Evolutionary conservation across 2,329 filamentous ascomycete species (phyloP).

Genomic region (Diatrype stigma): DNA sequence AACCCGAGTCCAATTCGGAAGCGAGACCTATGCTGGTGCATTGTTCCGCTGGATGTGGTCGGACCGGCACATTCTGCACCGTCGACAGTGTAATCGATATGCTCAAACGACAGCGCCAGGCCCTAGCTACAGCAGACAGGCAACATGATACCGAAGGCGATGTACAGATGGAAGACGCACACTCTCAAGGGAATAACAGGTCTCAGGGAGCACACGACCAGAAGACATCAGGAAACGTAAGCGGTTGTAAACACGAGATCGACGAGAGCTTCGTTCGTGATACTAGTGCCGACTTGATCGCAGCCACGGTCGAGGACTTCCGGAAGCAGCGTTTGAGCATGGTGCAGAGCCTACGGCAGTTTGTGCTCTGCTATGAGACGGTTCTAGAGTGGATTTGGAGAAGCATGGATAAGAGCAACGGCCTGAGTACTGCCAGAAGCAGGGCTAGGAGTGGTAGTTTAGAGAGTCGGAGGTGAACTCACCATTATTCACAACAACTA

Average conservation of each 20-base stretch:
- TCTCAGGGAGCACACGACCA: too few species aligned
- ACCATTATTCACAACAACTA: not conserved
- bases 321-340: slow-evolving; percentile 85
- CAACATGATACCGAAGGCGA: slow-evolving; percentile 40
- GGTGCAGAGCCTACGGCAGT: slow-evolving; percentile 92
- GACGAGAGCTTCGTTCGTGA: slow-evolving; percentile 65
- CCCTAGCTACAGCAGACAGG: slow-evolving; percentile 19
- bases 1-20: slow-evolving; percentile 51
- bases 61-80: slow-evolving; percentile 94
- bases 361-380: slow-evolving; percentile 94
- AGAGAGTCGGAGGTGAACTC: slow-evolving; percentile 16
- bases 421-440: slow-evolving; percentile 12
- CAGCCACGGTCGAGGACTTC: slow-evolving; percentile 87
- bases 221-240: not conserved
- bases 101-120: slow-evolving; percentile 75
- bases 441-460: slow-evolving; percentile 32
- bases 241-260: slow-evolving; percentile 7
- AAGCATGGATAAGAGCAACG: slow-evolving; percentile 35
- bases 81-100: slow-evolving; percentile 95
- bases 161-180: slow-evolving; percentile 37
- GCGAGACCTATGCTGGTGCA: slow-evolving; percentile 81
- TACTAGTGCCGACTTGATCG: slow-evolving; percentile 72
- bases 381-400: slow-evolving; percentile 78
- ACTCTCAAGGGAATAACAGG: slow-evolving; percentile 15
- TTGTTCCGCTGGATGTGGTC: slow-evolving; percentile 91